phyloP scores from a whole-genome alignment of 805 yeast genomes.

The Barnettozyma salicaria region DNA sequence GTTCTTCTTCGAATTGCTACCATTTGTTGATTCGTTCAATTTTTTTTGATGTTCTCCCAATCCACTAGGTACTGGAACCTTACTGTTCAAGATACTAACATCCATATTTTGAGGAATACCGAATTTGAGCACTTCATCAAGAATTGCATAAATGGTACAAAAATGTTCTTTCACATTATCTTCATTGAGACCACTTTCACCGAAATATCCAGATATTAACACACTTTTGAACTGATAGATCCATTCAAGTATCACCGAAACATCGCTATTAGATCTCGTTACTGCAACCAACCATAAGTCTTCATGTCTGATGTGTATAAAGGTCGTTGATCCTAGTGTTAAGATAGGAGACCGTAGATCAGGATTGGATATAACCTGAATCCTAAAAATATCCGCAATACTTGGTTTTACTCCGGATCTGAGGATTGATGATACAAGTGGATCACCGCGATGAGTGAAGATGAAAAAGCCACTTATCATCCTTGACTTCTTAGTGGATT shows the following conservation, averaged over 20 bases:
- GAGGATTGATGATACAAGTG: conserved; percentile 66
- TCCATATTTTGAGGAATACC: conserved; percentile 76
- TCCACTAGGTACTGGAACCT: conserved; percentile 23
- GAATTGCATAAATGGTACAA: conserved; percentile 61
- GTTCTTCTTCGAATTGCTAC: conserved; percentile 6
- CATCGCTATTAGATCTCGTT: conserved; percentile 85
- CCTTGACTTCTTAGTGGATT: no score
- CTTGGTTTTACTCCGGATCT: conserved; percentile 72
- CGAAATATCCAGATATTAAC: conserved; percentile 39
- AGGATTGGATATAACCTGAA: conserved; percentile 74
- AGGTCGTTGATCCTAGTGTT: conserved; percentile 90
- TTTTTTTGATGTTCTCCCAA: conserved; percentile 5
- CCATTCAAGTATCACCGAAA: conserved; percentile 73
- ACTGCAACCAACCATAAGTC: conserved; percentile 80
- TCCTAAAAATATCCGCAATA: conserved; percentile 83
- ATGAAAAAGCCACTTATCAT: conserved; percentile 42
- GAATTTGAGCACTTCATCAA: conserved; percentile 71
- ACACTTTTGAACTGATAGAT: conserved; percentile 55
- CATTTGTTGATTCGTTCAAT: background rate
- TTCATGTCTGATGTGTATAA: conserved; percentile 62
- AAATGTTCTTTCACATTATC: conserved; percentile 58
- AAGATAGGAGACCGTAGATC: conserved; percentile 63
- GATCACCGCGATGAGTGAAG: conserved; percentile 76
- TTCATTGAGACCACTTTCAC: conserved; percentile 30
- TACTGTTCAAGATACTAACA: conserved; percentile 32